Evolutionary conservation across 305 asterid species (phyloP).

Genomic region (Fraxinus latifolia): DNA sequence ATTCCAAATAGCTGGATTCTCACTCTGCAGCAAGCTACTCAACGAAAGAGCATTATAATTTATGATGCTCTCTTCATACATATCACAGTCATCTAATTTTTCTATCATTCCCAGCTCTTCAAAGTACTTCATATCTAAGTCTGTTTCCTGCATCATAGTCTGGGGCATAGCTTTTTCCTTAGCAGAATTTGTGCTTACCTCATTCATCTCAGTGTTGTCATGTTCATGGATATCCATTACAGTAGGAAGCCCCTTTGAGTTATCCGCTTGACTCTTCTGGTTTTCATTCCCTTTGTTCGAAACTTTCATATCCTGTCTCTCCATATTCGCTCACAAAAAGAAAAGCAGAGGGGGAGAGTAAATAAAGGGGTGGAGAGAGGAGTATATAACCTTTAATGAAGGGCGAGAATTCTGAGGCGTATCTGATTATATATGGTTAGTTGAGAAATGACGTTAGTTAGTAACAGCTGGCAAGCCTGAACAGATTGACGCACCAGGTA

Average conservation of each 20-base stretch:
- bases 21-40: background rate
- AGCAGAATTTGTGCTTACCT: background rate
- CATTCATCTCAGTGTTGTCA: background rate
- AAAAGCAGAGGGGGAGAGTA: background rate
- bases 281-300: background rate
- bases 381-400: background rate
- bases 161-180: background rate
- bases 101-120: background rate
- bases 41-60: background rate
- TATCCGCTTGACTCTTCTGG: background rate
- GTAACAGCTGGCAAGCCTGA: background rate
- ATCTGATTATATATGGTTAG: background rate
- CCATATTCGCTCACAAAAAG: background rate
- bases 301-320: background rate
- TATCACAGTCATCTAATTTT: background rate
- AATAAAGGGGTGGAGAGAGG: background rate
- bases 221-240: background rate
- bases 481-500: background rate
- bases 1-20: background rate
- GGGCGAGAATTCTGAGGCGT: background rate
- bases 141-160: background rate
- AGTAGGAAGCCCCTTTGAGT: background rate
- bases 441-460: background rate
- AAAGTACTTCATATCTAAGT: background rate
- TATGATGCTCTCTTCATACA: background rate